phyloP scores from a whole-genome alignment of 2,329 filamentous ascomycete genomes.

The Monilinia laxa region DNA sequence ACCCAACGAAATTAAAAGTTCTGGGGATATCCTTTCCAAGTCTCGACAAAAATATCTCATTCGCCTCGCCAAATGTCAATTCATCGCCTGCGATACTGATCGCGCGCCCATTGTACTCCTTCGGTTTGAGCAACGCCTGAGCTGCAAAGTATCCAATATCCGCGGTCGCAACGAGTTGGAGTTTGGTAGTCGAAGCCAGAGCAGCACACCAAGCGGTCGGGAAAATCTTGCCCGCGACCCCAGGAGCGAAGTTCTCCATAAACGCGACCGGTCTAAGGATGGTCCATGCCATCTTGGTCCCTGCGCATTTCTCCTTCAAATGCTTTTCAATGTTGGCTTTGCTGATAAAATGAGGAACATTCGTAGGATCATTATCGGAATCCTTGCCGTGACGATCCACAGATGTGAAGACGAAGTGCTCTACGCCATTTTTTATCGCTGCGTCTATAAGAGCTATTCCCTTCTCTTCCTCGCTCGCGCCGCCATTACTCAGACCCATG shows the following conservation, averaged over 20 bases:
- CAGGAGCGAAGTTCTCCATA: conserved; percentile 47
- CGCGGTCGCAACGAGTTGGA: conserved; percentile 46
- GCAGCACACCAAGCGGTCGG: conserved; percentile 39
- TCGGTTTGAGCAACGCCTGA: conserved; percentile 45
- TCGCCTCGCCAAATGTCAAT: conserved; percentile 42
- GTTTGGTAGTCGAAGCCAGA: conserved; percentile 37
- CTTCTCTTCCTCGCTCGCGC: conserved; percentile 46
- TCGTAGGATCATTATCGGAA: conserved; percentile 48
- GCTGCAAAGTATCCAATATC: conserved; percentile 50
- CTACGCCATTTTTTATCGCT: conserved; percentile 49
- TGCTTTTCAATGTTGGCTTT: conserved; percentile 58
- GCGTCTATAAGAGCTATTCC: conserved; percentile 54
- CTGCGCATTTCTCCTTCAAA: conserved; percentile 47
- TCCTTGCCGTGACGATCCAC: conserved; percentile 54
- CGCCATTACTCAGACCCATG: conserved; percentile 19
- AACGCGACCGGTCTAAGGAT: conserved; percentile 58
- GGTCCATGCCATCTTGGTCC: conserved; percentile 51
- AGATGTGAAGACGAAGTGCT: conserved; percentile 56
- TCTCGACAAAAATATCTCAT: conserved; percentile 38
- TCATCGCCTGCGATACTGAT: conserved; percentile 49
- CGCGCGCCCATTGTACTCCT: conserved; percentile 42
- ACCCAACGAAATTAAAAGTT: conserved; percentile 36
- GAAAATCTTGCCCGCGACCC: conserved; percentile 34
- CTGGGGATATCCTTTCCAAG: conserved; percentile 36
- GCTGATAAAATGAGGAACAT: conserved; percentile 54